Conservation (phyloP, 2,329 filamentous ascomycete genomes). For the Fusarium sp. region DNA sequence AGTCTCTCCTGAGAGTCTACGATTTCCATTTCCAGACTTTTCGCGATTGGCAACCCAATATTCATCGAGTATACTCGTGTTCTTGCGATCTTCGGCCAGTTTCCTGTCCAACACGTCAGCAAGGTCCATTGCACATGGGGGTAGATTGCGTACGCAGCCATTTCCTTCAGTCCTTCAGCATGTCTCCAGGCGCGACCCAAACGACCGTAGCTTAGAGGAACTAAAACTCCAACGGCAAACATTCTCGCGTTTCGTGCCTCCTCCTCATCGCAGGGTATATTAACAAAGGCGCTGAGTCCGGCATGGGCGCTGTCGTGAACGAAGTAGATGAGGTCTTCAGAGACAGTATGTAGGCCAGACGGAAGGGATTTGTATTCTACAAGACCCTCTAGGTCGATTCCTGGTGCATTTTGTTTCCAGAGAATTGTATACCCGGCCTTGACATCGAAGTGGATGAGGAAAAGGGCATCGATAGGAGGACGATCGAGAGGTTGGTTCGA, state of each 20-base stretch:
- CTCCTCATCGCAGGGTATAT: constrained; percentile 80
- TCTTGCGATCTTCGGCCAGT: constrained; percentile 73
- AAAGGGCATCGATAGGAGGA: constrained; percentile 76
- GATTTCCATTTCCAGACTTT: constrained; percentile 52
- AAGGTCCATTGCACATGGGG: constrained; percentile 1
- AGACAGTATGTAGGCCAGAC: constrained; percentile 89
- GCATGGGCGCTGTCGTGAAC: constrained; percentile 83
- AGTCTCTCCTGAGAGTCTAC: constrained; percentile 57
- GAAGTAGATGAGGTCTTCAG: constrained; percentile 93
- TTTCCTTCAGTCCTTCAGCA: constrained; percentile 77
- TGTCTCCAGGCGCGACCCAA: constrained; percentile 92
- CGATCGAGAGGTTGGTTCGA: constrained; percentile 48
- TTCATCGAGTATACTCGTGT: constrained; percentile 74
- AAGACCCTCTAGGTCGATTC: constrained; percentile 82
- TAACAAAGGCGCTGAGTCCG: constrained; percentile 92
- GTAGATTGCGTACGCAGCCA: constrained; percentile 72
- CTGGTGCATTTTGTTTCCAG: constrained; percentile 82
- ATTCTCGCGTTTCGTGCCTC: constrained; percentile 89
- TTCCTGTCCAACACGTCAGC: constrained; percentile 55
- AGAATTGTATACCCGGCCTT: constrained; percentile 91
- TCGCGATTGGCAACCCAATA: constrained; percentile 78
- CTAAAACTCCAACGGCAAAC: constrained; percentile 89
- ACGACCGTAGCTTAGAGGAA: constrained; percentile 85
- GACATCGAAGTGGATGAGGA: constrained; percentile 92
- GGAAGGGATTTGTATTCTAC: constrained; percentile 98